Base-by-base conservation (phyloP, 2,329 filamentous ascomycete species). In the Zasmidium cellare region DNA sequence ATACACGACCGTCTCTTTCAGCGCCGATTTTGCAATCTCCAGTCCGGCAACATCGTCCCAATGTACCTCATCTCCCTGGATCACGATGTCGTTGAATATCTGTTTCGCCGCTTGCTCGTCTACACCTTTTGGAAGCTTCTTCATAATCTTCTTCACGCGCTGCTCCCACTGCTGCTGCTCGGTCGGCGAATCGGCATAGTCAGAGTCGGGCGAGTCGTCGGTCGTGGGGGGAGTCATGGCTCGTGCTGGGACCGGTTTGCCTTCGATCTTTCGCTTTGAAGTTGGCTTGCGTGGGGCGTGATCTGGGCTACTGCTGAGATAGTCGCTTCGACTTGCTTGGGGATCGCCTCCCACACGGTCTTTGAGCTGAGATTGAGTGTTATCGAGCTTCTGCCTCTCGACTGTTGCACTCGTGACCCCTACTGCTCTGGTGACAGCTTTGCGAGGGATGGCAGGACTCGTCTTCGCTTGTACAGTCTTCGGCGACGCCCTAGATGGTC, bases 1-100 rank as follows among this genome's bases (percentile, higher is more conserved):
- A 69, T 99, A 99, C 1, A 99, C 93, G 1, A 99, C 94, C 0
- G 92, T 92, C 75, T 99, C 94, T 69, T 96, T 93, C 51, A 99
- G 78, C 0, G 94, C 92, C 55, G 87, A 90, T 72, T 99, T 99
- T 31, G 94, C 94, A 53, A 89, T 83, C 51, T 96, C 90, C 3
- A 99, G 79, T 0, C 94, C 94, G 0, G 94, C 92, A 56, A 99
- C 89, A 71, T 99, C 94, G 49, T 86, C 84, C 94, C 94, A 99
- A 67, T 90, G 91, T 1, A 99, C 94, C 70, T 96, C 90, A 67
- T 99, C 94, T 6, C 94, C 94, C 62, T 93, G 86, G 14, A 97
- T 88, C 2, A 99, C 89, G 59, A 99, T 96, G 65, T 99, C 94
- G 69, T 97, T 97, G 57, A 97, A 81, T 25, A 99, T 97, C 61